Base-by-base conservation (phyloP, 2,329 filamentous ascomycete genomes). In the Zasmidium angulare region DNA sequence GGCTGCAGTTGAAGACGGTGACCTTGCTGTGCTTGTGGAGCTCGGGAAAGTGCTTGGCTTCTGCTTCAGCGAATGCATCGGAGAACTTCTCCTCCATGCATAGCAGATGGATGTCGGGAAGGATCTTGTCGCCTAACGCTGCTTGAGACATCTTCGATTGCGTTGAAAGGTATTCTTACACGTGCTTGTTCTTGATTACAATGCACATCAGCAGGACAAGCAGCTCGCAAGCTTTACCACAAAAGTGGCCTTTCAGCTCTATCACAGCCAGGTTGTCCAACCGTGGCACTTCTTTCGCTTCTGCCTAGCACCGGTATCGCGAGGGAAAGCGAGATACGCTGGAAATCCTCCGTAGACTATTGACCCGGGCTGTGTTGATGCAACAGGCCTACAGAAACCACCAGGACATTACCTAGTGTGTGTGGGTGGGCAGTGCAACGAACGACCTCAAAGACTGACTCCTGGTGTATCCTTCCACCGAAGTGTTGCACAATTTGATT, bases 81-180 rank as follows among this genome's bases (percentile, higher is more conserved):
- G 65, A 57, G 19, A 66, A 46, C n/a, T 76, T 71, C 22, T 26
- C 21, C 12, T 68, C 23, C 36, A 76, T 74, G 70, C 76, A 79
- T 51, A 81, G 74, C 40, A 81, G 73, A 46, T 75, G 69, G 53
- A 80, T 75, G 21, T 73, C 66, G 2, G 78, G 78, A 59, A 79
- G 67, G 55, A 56, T 55, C n/a, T 22, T 19, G 53, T 19, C n/a
- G 9, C 3, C n/a, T 17, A 17, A 17, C 26, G 36, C 36, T 43
- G 36, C 6, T 43, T 43, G 36, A 29, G 26, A 29, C 26, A 29
- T 29, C 26, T 29, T 11, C 26, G 26, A 11, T 29, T 6, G 26
- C 11, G 26, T 6, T 29, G 26, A 29, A 29, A 29, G 26, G n/a
- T n/a, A n/a, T n/a, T n/a, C n/a, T n/a, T 29, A 4, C 6, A 29